Conservation (phyloP, 176 grass and related monocot species). For the Aegilops longissima region DNA sequence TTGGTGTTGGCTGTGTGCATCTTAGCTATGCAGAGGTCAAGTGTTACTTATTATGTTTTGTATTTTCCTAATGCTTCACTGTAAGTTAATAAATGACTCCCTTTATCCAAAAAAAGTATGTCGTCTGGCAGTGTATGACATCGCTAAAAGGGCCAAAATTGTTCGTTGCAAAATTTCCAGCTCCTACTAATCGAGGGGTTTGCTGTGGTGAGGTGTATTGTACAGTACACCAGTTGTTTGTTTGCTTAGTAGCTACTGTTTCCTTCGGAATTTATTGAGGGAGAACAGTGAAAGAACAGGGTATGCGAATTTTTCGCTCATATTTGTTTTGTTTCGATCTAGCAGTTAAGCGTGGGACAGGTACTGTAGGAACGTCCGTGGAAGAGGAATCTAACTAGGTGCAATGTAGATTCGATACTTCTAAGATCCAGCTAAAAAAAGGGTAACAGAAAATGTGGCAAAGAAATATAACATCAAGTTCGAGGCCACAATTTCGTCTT, state of each 20-base stretch:
- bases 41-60: too few species aligned
- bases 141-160: not conserved
- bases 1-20: too few species aligned
- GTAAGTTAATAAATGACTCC: too few species aligned
- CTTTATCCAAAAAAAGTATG: not conserved
- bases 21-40: too few species aligned
- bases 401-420: not conserved
- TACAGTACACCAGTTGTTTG: not conserved
- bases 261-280: not conserved
- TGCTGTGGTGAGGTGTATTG: not conserved
- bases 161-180: not conserved
- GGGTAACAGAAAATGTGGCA: not conserved
- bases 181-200: not conserved
- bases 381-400: not conserved
- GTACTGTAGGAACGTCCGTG: slow-evolving; percentile 10
- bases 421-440: not conserved
- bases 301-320: not conserved
- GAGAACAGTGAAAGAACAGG: not conserved
- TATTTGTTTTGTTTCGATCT: not conserved
- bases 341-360: slow-evolving; percentile 8
- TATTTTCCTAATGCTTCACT: too few species aligned
- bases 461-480: not conserved
- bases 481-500: not conserved
- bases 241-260: not conserved
- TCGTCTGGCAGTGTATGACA: not conserved